Base-by-base conservation (phyloP, 371 early-diverging fungal species). In the Mortierella sp. region DNA sequence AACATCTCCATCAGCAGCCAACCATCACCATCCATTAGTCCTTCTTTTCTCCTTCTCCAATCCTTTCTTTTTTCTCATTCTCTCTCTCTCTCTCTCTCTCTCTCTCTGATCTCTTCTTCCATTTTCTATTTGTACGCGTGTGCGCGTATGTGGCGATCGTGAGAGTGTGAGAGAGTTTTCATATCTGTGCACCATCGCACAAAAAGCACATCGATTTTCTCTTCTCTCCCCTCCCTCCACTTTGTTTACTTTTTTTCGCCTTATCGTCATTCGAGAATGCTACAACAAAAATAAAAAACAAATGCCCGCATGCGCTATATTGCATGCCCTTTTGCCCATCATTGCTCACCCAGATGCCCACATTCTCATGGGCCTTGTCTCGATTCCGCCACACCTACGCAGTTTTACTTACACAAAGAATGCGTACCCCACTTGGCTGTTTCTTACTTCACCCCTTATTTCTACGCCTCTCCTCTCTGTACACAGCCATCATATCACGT, bases 161-260 rank as follows among this genome's bases (percentile, higher is more conserved):
- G 35, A 63, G 60, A 60, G 63, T 18, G 63, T 12, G 58, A 27
- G 11, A 27, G 27, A 27, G 63, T 32, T 32, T 12, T 21, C 6
- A 21, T 24, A 3, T 68, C 68, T 68, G 68, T 68, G 24, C 68
- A 68, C 68, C 68, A 38, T 68, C 43, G 43, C 24, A 68, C 68
- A 63, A 63, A 68, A 68, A 4, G 56, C 11, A 68, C 8, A 8
- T 68, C 41, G 41, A 38, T 65, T 38, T 41, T 68, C 21, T 4
- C 18, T 16, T 63, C 16, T 18, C 24, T 54, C 18, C 32, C 32
- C 24, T 41, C 7, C 24, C 24, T 35, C 35, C 63, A 35, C 63
- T 63, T 63, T 63, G 63, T 63, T 63, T 63, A 63, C 35, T 63
- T 63, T 60, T 27, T 12, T 35, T 18, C 16, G 2, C 35, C 63